Base-by-base conservation (phyloP, 1,284 basidiomycete species). In the Somion occarium region DNA sequence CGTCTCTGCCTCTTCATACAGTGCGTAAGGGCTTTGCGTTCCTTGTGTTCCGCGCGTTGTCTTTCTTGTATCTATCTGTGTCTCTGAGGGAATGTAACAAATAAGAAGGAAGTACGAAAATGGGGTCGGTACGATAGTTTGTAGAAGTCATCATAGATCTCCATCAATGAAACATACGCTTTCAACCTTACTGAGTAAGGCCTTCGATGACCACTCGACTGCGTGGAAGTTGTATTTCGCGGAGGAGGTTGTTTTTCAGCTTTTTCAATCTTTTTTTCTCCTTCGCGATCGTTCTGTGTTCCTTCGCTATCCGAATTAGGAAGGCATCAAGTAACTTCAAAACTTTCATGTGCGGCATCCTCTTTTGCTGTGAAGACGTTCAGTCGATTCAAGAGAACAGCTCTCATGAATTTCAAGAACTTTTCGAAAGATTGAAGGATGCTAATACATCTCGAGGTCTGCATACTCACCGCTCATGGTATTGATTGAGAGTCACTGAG, bases 1-100 rank as follows among this genome's bases (percentile, higher is more conserved):
- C 61, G 91, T 98, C 59, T 93, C 95, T 51, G 91, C 95, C 41
- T 89, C 85, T 55, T 88, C 88, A 54, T 99, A 99, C 82, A 82
- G 81, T 69, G 92, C 92, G 63, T 98, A 84, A 83, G 56, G 38
- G 9, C 34, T 5, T 26, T n/a, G 24, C 39, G 39, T 43, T 18
- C 24, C 22, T 9, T 51, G 13, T 12, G 5, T 43, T 5, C 42
- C 20, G 24, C 25, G 49, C 23, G 30, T 26, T 20, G 49, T 46
- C 4, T 20, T 34, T 3, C n/a, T 44, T 25, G 12, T 23, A 44
- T 44, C 42, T 22, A 20, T 39, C 38, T 39, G 38, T 39, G 38
- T 15, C 13, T n/a, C n/a, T n/a, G n/a, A n/a, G 38, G 38, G 38
- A 20, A 5, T 22, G 20, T 43, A 22, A 39, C 38, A 46, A 12